A percentile compares a stretch with the other conserved stretches of the same genome.
These are phyloP conservation scores for Cercis canadensis DNA, from an alignment of 306 rosid species.

Conservation along the genomic window DNA sequence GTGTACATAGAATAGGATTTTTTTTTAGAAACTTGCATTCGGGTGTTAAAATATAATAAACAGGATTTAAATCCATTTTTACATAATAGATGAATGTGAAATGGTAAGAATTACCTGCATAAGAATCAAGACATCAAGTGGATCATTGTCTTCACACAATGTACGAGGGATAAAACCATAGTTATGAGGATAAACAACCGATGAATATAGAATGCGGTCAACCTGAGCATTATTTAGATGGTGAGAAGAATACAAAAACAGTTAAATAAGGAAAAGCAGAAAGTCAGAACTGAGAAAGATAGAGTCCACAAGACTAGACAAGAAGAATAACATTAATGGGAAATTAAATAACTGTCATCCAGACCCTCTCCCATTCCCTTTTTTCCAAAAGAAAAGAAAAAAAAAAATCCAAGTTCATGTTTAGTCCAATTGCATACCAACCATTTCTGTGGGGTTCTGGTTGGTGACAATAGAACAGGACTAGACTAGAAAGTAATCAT, in stretches of 20 bases:
- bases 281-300: conserved; percentile 1
- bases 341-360: not conserved
- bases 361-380: too few species aligned
- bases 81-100: conserved; percentile 16
- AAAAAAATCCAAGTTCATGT: too few species aligned
- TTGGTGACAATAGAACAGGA: not conserved
- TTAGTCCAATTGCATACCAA: not conserved
- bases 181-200: conserved; percentile 95
- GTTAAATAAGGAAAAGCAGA: conserved; percentile 26
- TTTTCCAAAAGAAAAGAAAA: too few species aligned
- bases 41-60: not conserved
- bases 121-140: conserved; percentile 87
- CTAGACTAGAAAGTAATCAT: conserved; percentile 10
- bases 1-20: not conserved
- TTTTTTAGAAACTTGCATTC: not conserved
- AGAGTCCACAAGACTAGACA: not conserved
- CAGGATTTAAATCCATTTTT: not conserved
- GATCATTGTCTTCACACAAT: conserved; percentile 96
- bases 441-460: not conserved
- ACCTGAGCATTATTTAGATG: conserved; percentile 61
- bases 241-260: conserved; percentile 26
- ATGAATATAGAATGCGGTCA: conserved; percentile 88
- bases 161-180: conserved; percentile 96
- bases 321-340: not conserved
- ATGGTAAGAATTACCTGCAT: conserved; percentile 74